Base-by-base conservation (phyloP, 2,329 filamentous ascomycete genomes). In the Rhinocladiella similis region DNA sequence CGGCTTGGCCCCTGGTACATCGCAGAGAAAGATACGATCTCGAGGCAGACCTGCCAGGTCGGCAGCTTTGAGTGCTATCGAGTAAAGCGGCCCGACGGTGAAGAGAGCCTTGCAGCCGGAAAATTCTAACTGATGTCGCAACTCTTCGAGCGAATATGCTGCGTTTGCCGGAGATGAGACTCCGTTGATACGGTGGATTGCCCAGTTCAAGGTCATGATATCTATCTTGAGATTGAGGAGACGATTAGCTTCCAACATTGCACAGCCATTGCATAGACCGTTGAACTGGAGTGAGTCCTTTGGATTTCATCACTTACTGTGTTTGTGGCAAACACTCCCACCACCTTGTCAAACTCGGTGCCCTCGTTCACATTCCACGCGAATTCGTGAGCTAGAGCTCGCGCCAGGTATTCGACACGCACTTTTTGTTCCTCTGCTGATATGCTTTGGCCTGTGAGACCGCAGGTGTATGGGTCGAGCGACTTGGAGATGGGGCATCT, bases 301-400 rank as follows among this genome's bases (percentile, higher is more conserved):
- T 38, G n/a, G n/a, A 4, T 38, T 3, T 6, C 3, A 19, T 5
- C 6, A 41, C 38, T 16, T 41, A 90, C 88, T 25, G 89, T 90
- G 69, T 95, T 95, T 57, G 91, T 72, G n/a, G 86, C 86, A 73
- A 89, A 94, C 22, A 92, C 76, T 3, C 79, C 86, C 47, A 90
- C 76, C 20, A 92, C 88, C 71, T 91, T 91, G 66, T 94, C 89
- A 86, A 87, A 94, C 69, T 91, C 88, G 0, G 83, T 83, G 10
- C 87, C 89, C 54, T 84, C 71, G 63, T 89, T 86, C 4, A 87
- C 83, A 42, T 80, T 71, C 80, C 89, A 91, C 42, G 83, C 85
- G 55, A 93, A 80, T 61, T 89, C 84, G 68, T 88, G 85, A 38
- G 82, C 80, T 22, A 94, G 74, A 18, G 82, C 86, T 56, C 86